Conservation (phyloP, 2,329 filamentous ascomycete genomes). For the Tympanopsis confertula region DNA sequence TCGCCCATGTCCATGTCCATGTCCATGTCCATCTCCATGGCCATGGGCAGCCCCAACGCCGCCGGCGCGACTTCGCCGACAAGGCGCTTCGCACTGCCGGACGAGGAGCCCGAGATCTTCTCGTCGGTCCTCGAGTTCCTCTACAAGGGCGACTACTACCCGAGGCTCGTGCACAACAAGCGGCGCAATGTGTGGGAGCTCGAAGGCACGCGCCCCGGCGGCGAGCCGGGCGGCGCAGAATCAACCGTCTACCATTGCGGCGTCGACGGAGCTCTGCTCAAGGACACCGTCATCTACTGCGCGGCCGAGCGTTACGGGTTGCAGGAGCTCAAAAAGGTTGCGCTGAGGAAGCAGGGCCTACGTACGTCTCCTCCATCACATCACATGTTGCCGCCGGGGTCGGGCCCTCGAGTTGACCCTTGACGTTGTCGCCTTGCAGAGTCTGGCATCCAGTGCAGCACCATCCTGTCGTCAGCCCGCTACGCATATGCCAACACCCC, state of each 20-base stretch:
- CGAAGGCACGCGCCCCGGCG: slow-evolving; percentile 41
- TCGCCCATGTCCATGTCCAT: too few relatives aligned
- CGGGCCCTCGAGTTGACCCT: slow-evolving; percentile 2
- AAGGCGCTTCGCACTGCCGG: slow-evolving; percentile 68
- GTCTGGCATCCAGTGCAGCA: slow-evolving; percentile 71
- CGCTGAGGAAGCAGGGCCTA: slow-evolving; percentile 79
- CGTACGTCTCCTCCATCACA: slow-evolving; percentile 32
- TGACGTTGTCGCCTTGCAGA: slow-evolving; percentile 26
- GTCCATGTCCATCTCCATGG: too few relatives aligned
- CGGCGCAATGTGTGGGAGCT: slow-evolving; percentile 70
- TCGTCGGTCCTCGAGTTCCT: slow-evolving; percentile 83
- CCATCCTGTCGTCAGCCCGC: slow-evolving; percentile 75
- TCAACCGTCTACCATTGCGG: slow-evolving; percentile 59
- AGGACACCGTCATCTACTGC: slow-evolving; percentile 86
- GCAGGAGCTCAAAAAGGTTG: slow-evolving; percentile 71
- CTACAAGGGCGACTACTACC: slow-evolving; percentile 89
- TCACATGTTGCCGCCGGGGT: neutral
- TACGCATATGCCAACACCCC: slow-evolving; percentile 84
- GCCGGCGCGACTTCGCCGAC: slow-evolving; percentile 6
- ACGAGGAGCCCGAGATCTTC: slow-evolving; percentile 84
- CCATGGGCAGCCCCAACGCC: neutral
- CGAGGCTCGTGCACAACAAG: slow-evolving; percentile 72
- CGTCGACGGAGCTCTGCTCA: slow-evolving; percentile 59
- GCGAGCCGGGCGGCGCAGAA: slow-evolving; percentile 35
- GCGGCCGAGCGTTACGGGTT: slow-evolving; percentile 75